Percentiles rank a stretch among this genome's conserved stretches.
These are phyloP conservation scores for Globisporangium spinosum DNA, from an alignment of 352 stramenopile genomes.

Conservation along the genomic window DNA sequence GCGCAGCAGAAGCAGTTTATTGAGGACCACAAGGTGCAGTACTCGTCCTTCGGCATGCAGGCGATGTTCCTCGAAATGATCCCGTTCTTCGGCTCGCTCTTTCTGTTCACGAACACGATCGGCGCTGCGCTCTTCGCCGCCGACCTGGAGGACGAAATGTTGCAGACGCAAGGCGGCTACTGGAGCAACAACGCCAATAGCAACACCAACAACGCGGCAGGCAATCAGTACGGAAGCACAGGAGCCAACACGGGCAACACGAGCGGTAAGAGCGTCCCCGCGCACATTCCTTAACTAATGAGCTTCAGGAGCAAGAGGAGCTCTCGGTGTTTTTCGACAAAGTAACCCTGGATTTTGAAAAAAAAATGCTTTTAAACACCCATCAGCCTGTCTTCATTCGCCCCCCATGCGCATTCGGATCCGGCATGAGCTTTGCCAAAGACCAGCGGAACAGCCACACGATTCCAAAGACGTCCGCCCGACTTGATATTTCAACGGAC, in stretches of 20 bases:
- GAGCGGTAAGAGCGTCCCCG: conserved; percentile 4
- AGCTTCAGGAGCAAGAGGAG: background rate
- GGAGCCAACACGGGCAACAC: background rate
- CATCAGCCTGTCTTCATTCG: too few relatives aligned
- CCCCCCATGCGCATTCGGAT: too few relatives aligned
- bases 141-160: conserved; percentile 51
- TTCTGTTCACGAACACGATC: conserved; percentile 71
- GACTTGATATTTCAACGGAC: too few relatives aligned
- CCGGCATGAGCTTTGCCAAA: too few relatives aligned
- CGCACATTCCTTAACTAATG: conserved; percentile 1
- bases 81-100: conserved; percentile 53
- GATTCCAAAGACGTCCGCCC: too few relatives aligned
- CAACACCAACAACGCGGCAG: background rate
- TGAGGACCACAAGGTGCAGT: conserved; percentile 43
- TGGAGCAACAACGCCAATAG: background rate
- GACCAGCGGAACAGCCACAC: too few relatives aligned
- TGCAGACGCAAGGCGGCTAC: conserved; percentile 4
- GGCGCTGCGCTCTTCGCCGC: conserved; percentile 63
- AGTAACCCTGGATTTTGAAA: background rate
- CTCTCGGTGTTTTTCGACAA: too few relatives aligned
- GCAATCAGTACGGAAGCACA: conserved; percentile 5
- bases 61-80: conserved; percentile 74
- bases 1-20: conserved; percentile 52
- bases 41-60: conserved; percentile 69
- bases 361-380: too few relatives aligned